Evolutionary conservation across 208 protist species (phyloP), one percentile per base, ranked within the genome.

Genomic region (Sergeia podlipaevii): DNA sequence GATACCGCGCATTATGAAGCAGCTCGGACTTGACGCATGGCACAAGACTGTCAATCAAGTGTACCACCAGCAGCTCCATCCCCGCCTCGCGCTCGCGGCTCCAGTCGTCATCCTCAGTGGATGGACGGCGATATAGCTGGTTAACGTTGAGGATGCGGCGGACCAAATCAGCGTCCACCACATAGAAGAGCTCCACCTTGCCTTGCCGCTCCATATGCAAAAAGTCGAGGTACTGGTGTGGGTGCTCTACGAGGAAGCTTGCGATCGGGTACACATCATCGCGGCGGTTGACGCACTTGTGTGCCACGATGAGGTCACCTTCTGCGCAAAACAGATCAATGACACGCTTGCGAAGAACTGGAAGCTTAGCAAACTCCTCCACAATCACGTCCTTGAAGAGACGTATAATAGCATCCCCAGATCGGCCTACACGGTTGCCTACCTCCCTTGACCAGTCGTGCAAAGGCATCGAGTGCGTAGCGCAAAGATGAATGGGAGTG

Each of bases 311-410:
- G 1, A 91, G 64, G 42, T 85, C 74, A 10, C 87, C 87, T 30
- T 89, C 77, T 2, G 74, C 65, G 60, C 80, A 91, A 58, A 94
- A 91, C 8, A 89, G 48, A 10, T 94, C 76, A 8, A 91, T 64
- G 1, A 88, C 53, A 36, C 72, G 67, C 48, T 70, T 86, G 30
- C 66, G 68, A 0, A 94, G 62, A 1, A 90, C 42, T n/a, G 87
- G 87, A 17, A 86, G 57, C 38, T 76, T 71, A 18, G 74, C 65
- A 65, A 90, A 94, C 66, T 86, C 69, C 43, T 89, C 82, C 20
- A 87, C 80, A 58, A 91, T 78, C 3, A 74, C 87, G 36, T 82
- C 69, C 38, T 85, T 87, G 58, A 91, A 91, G 20, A 91, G 69
- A 7, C 51, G 49, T 13, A 91, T 24, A 33, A 93, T 54, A 24